Evolutionary conservation across 106 monocot genomes (phyloP), one percentile per base, ranked within the genome.

Genomic region (Xerophyta viscosa): DNA sequence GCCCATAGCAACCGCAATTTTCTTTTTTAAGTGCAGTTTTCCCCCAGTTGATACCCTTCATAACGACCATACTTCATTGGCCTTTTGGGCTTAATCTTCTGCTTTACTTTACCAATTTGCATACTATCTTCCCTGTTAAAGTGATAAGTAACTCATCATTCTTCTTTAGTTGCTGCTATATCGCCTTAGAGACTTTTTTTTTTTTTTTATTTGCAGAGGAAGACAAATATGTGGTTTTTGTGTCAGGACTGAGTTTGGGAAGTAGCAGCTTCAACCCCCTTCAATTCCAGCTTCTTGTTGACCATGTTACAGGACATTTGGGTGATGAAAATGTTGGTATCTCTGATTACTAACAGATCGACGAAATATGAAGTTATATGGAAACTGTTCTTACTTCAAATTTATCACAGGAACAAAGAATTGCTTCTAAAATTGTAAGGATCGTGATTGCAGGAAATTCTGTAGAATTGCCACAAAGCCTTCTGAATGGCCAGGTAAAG

Each of bases 251-350:
- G 48, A 68, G 70, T 53, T 66, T 90, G 45, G 98, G 90, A 41
- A 69, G 71, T 43, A 77, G 55, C 56, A 31, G 5, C 46, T 90
- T 80, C 36, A 86, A 90, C 72, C 90, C 98, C 60, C 82, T 98
- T 12, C 82, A 98, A 49, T 90, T 86, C 62, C 98, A 98, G 61
- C 98, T 98, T 80, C 71, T 98, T 49, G 74, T 98, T 45, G 98
- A 98, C 63, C 90, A 98, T 77, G 55, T 98, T 20, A 86, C 82
- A 48, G 98, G 90, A 12, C 90, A 90, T 66, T 64, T 98, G 66
- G 98, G 98, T 50, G 86, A 90, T 83, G 71, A 90, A 23, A 82
- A 79, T 69, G 98, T 98, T 36, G 20, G 31, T 4, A 41, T 29
- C 2, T 24, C 11, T 33, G 7, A 6, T 33, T 33, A 33, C 33